phyloP scores from a whole-genome alignment of 768 basidiomycete genomes.

The Tephrocybe sp. region DNA sequence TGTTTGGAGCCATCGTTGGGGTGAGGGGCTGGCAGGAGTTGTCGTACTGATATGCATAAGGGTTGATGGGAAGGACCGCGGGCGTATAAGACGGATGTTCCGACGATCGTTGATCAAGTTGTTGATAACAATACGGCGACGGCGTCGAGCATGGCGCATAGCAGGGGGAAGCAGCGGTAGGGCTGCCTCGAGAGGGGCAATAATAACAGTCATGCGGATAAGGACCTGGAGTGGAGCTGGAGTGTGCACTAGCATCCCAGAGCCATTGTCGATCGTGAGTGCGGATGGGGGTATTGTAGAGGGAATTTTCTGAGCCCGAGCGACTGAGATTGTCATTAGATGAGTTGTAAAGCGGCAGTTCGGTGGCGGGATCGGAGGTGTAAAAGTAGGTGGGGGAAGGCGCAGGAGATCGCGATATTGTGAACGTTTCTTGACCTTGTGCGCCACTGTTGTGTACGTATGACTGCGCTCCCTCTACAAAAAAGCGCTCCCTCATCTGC shows the following conservation, averaged over 20 bases:
- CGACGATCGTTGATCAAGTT: constrained; percentile 1
- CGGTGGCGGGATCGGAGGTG: constrained; percentile 25
- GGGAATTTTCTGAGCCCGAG: constrained; percentile 26
- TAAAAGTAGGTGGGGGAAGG: constrained; percentile 38
- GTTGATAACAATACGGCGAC: constrained; percentile 17
- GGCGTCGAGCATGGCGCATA: constrained; percentile 19
- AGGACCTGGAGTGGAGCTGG: constrained; percentile 7
- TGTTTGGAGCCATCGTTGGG: constrained; percentile 6
- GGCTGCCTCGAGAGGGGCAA: constrained; percentile 29
- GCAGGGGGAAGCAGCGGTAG: constrained; percentile 1
- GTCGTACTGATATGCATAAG: constrained; percentile 18
- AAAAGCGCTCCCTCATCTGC: constrained; percentile 34
- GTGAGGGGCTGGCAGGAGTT: constrained; percentile 13
- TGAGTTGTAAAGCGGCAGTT: constrained; percentile 30
- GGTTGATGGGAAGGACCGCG: constrained; percentile 3
- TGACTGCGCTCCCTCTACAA: constrained; percentile 20
- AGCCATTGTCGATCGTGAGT: constrained; percentile 4
- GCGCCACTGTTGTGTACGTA: constrained; percentile 27
- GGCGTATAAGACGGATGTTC: constrained; percentile 5
- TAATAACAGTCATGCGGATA: constrained; percentile 27
- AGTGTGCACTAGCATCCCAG: constrained; percentile 17
- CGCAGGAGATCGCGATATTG: constrained; percentile 11
- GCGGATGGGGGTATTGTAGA: constrained; percentile 34
- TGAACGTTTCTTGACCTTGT: constrained; percentile 22
- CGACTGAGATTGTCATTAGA: background rate